These are phyloP conservation scores for Ogataea degrootiae DNA, from an alignment of 805 yeast species.

Conservation along the genomic window DNA sequence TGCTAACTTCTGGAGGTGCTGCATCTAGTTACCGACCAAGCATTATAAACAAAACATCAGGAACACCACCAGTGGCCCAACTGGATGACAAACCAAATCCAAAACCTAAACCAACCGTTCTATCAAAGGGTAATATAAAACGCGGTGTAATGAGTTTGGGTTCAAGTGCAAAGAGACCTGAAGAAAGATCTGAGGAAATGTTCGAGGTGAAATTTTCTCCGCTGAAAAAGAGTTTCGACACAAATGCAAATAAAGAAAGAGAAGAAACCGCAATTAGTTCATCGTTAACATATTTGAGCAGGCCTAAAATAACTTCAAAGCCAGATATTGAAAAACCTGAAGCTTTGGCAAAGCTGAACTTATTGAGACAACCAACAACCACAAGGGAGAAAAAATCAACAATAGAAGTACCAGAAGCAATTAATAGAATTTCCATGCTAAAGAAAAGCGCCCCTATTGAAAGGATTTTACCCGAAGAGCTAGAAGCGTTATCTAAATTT, in stretches of 20 bases:
- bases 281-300: not conserved
- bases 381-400: slow-evolving; percentile 3
- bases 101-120: no score
- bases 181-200: not conserved
- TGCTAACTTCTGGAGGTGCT: slow-evolving; percentile 8
- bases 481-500: slow-evolving; percentile 22
- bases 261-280: not conserved
- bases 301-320: not conserved
- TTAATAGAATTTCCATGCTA: slow-evolving; percentile 16
- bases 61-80: not conserved
- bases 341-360: slow-evolving; percentile 9
- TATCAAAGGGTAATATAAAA: no score
- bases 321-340: slow-evolving; percentile 10
- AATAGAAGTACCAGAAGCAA: slow-evolving; percentile 25
- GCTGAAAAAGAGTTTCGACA: slow-evolving; percentile 2
- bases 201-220: slow-evolving; percentile 9
- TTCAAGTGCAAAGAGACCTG: no score
- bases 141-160: no score
- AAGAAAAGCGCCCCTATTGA: slow-evolving; percentile 14
- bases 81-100: no score
- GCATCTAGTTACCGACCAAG: slow-evolving; percentile 1
- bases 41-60: not conserved
- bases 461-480: slow-evolving; percentile 14
- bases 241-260: not conserved
- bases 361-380: slow-evolving; percentile 16